Base-by-base conservation (phyloP, 2,329 filamentous ascomycete species). In the Orbilia oligospora region DNA sequence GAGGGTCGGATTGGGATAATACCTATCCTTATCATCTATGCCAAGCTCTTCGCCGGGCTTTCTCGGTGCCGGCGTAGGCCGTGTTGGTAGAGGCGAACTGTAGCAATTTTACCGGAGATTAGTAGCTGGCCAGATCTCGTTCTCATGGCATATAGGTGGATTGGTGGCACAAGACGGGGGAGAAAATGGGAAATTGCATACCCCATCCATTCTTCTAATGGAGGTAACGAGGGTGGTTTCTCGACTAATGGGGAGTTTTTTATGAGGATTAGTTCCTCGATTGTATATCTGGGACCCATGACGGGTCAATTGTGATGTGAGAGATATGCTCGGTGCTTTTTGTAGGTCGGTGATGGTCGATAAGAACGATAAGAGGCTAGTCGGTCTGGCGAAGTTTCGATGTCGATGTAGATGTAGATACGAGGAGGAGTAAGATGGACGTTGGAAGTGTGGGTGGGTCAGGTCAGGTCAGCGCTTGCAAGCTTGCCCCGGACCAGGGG, bases 191-290 rank as follows among this genome's bases (percentile, higher is more conserved):
- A 67, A 48, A 67, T 65, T 64, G 65, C 80, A 76, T 79, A 87
- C 84, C 88, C 87, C 87, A 88, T 87, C 87, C 87, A 89, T 85
- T 88, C 87, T 83, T 87, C 86, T 81, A 88, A 88, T 65, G 87
- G 86, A 38, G 87, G 87, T n/a, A 89, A 83, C 46, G 86, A 85
- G 80, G 87, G 86, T 20, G 87, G 87, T 82, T 88, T 88, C 80
- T 85, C 83, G 33, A 88, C 86, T 3, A 88, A 84, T 22, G 87
- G 87, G 53, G 87, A 88, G 65, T 85, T 82, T 79, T 84, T 84
- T 55, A 89, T 84, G 79, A 82, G 82, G 67, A 86, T 82, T 66
- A 89, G 83, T 83, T 88, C 83, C 75, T 87, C 86, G 76, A 84
- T 82, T 30, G 86, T 86, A 81, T 89, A 89, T 73, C 83, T 78